These are phyloP conservation scores for Chenopodium berlandieri DNA, from an alignment of 148 eudicot species.

Conservation along the genomic window DNA sequence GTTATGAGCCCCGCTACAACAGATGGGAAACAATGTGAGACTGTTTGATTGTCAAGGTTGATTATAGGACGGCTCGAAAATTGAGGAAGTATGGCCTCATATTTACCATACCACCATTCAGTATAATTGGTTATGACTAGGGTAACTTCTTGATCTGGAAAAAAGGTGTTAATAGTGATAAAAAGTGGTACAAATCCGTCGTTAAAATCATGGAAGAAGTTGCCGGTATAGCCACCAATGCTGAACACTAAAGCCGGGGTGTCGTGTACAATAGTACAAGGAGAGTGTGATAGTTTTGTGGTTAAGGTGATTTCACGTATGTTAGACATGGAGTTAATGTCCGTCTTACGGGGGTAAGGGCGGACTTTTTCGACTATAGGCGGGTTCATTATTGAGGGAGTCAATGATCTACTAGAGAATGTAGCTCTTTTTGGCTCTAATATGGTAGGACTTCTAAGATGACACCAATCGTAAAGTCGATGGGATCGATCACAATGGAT, in stretches of 20 bases:
- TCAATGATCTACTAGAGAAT: slow-evolving; percentile 26
- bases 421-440: slow-evolving; percentile 27
- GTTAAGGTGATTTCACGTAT: slow-evolving; percentile 43
- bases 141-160: slow-evolving; percentile 38
- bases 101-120: slow-evolving; percentile 55
- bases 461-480: slow-evolving; percentile 37
- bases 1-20: slow-evolving; percentile 44
- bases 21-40: slow-evolving; percentile 47
- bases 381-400: not conserved
- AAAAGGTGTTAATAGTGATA: slow-evolving; percentile 45
- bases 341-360: slow-evolving; percentile 48
- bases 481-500: slow-evolving; percentile 36
- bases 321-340: slow-evolving; percentile 32
- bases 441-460: slow-evolving; percentile 25
- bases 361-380: slow-evolving; percentile 27
- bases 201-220: slow-evolving; percentile 55
- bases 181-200: slow-evolving; percentile 53
- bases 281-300: slow-evolving; percentile 19
- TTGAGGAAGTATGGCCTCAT: slow-evolving; percentile 38
- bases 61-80: slow-evolving; percentile 39
- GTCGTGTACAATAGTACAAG: slow-evolving; percentile 35
- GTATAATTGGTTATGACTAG: slow-evolving; percentile 40
- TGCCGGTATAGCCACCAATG: slow-evolving; percentile 49
- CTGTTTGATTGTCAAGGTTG: slow-evolving; percentile 46
- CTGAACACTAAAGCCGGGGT: slow-evolving; percentile 51